Evolutionary conservation across 2,329 filamentous ascomycete genomes (phyloP).

Genomic region (Plenodomus lindquistii): DNA sequence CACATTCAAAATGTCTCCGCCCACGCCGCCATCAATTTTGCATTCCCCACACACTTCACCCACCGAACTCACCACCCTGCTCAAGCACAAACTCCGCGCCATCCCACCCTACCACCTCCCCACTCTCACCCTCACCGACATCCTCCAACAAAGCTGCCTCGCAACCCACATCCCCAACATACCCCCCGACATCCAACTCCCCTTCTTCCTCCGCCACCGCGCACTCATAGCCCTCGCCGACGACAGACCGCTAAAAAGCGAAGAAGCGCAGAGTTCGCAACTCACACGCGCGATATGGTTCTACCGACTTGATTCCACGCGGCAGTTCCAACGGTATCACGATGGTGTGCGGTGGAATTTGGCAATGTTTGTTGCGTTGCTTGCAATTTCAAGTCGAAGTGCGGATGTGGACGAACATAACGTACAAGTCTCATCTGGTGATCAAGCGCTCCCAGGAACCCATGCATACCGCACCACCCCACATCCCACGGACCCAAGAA

Average conservation of each 20-base stretch:
- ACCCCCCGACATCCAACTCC: constrained; percentile 24
- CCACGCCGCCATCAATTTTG: background rate
- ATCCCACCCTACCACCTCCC: constrained; percentile 15
- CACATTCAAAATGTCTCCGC: background rate
- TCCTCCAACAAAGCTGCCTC: constrained; percentile 7
- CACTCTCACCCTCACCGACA: constrained; percentile 10
- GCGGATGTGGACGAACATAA: background rate
- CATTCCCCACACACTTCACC: background rate
- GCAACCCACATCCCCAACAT: constrained; percentile 14
- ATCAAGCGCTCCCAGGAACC: too few species aligned
- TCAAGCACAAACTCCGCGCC: constrained; percentile 13
- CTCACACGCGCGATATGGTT: constrained; percentile 28
- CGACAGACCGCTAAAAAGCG: constrained; percentile 13
- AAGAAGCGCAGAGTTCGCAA: constrained; percentile 8
- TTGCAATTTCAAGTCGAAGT: constrained; percentile 2
- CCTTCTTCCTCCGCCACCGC: constrained; percentile 24
- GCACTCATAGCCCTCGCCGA: constrained; percentile 5
- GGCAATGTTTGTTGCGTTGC: constrained; percentile 20
- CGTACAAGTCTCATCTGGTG: too few species aligned
- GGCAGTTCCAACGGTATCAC: constrained; percentile 30
- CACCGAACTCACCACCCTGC: constrained; percentile 3
- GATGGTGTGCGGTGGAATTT: constrained; percentile 28
- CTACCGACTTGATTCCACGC: constrained; percentile 19
- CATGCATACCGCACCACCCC: too few species aligned
- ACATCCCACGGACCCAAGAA: too few species aligned